Conservation (phyloP, 2,329 filamentous ascomycete genomes). For the Fusarium sp. region DNA sequence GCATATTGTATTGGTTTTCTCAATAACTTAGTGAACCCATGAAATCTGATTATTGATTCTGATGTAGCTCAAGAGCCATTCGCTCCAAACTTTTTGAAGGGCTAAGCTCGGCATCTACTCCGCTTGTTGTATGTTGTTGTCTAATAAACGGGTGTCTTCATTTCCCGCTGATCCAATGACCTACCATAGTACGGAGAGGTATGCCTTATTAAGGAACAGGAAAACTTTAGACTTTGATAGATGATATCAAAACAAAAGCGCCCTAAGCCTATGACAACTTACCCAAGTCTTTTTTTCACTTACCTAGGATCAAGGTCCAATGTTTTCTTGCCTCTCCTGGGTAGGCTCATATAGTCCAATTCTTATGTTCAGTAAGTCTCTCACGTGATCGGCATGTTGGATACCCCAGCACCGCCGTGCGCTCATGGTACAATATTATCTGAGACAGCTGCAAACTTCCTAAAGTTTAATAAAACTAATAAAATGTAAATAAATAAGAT, state of each 20-base stretch:
- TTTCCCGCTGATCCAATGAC: conserved; percentile 38
- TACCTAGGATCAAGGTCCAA: neutral
- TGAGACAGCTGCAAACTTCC: neutral
- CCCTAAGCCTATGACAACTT: neutral
- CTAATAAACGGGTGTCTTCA: conserved; percentile 23
- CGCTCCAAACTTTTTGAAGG: neutral
- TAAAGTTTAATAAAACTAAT: neutral
- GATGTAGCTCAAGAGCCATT: neutral
- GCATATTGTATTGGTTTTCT: neutral
- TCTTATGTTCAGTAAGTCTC: neutral
- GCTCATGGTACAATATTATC: neutral
- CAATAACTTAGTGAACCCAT: neutral
- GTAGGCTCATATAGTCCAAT: conserved; percentile 1
- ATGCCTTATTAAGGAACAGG: neutral
- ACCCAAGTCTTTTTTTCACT: neutral
- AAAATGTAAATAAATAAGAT: neutral
- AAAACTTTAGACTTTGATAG: neutral
- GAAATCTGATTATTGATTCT: neutral
- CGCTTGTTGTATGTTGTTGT: conserved; percentile 1
- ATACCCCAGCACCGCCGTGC: neutral
- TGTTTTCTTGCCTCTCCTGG: neutral
- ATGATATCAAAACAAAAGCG: neutral
- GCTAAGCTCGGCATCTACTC: neutral
- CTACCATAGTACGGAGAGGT: neutral
- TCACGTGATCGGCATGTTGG: neutral